Conservation (phyloP, 345 rosid genomes). For the Ceriops tagal region DNA sequence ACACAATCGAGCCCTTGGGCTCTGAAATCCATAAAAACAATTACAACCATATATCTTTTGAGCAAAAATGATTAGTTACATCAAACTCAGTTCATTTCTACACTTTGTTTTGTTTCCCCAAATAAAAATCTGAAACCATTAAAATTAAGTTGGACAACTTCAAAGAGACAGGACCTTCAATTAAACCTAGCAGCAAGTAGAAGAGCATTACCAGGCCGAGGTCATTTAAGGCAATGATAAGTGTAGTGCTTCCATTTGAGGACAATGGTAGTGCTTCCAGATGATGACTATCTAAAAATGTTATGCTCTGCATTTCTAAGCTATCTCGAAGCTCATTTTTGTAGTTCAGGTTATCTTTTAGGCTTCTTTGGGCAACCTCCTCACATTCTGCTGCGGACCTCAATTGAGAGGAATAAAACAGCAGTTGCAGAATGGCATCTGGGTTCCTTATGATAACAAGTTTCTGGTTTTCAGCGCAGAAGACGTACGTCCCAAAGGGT, state of each 20-base stretch:
- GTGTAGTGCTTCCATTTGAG: slow-evolving; percentile 17
- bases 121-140: neutral
- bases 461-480: slow-evolving; percentile 44
- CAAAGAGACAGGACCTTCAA: neutral
- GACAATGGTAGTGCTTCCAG: slow-evolving; percentile 38
- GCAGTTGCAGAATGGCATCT: slow-evolving; percentile 65
- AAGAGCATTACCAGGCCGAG: slow-evolving; percentile 60
- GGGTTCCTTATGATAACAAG: slow-evolving; percentile 55
- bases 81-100: too few relatives aligned
- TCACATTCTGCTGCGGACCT: slow-evolving; percentile 29
- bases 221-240: slow-evolving; percentile 34
- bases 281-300: slow-evolving; percentile 25
- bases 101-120: too few relatives aligned
- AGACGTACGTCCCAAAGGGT: slow-evolving; percentile 70
- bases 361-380: slow-evolving; percentile 35
- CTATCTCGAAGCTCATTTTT: slow-evolving; percentile 25
- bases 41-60: neutral
- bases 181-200: neutral
- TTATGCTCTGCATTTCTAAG: slow-evolving; percentile 27
- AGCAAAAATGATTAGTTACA: too few relatives aligned
- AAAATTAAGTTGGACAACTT: neutral
- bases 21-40: slow-evolving; percentile 30
- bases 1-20: slow-evolving; percentile 51
- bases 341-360: slow-evolving; percentile 47
- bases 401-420: slow-evolving; percentile 63